Percentiles rank a stretch among this genome's conserved stretches.
Conservation (phyloP, 2,329 filamentous ascomycete genomes). For the Coniochaeta ligniaria region DNA sequence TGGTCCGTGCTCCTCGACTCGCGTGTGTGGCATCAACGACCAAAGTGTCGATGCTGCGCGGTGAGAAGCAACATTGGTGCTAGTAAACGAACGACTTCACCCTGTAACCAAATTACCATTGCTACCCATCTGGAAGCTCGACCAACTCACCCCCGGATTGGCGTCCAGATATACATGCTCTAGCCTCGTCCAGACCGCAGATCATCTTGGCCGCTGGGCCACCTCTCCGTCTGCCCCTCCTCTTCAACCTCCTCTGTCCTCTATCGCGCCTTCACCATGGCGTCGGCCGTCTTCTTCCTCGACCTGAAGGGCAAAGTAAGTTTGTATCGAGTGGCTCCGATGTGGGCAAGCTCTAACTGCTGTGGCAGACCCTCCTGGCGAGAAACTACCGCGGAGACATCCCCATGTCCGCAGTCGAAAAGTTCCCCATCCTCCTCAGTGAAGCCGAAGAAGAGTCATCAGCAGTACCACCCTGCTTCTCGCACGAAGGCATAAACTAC, state of each 20-base stretch:
- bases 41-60: not conserved
- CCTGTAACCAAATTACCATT: not conserved
- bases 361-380: conserved; percentile 79
- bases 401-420: conserved; percentile 97
- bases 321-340: not conserved
- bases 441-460: conserved; percentile 99
- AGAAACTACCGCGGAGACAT: conserved; percentile 98
- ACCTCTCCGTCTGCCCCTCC: conserved; percentile 8
- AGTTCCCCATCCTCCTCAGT: conserved; percentile 90
- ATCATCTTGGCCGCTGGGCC: conserved; percentile 7
- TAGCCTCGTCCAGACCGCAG: not conserved
- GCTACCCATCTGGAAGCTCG: not conserved
- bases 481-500: conserved; percentile 95
- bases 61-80: not conserved
- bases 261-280: conserved; percentile 55
- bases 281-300: conserved; percentile 95
- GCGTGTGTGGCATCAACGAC: not conserved
- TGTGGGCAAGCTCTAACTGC: conserved; percentile 4
- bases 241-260: conserved; percentile 12
- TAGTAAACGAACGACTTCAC: not conserved
- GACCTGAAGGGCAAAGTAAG: conserved; percentile 98
- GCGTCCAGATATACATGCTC: not conserved
- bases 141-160: not conserved
- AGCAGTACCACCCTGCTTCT: conserved; percentile 95
- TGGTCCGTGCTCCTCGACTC: not conserved